A percentile compares a stretch with the other conserved stretches of the same genome.
phyloP scores from a whole-genome alignment of 805 yeast species.

The Yamadazyma sp. region DNA sequence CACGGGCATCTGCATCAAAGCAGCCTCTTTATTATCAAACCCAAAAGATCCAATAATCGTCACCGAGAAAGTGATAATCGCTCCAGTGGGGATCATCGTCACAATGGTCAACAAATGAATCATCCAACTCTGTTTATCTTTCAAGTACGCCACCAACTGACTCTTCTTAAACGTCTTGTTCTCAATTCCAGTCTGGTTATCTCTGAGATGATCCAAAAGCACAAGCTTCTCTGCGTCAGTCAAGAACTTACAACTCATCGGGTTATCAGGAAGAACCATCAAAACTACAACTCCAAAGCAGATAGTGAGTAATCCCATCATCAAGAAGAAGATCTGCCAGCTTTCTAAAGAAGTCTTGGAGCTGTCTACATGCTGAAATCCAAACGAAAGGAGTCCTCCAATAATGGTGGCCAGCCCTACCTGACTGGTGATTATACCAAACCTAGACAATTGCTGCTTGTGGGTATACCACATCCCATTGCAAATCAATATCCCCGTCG shows the following conservation, averaged over 20 bases:
- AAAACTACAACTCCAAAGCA: slow-evolving; percentile 47
- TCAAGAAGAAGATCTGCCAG: slow-evolving; percentile 63
- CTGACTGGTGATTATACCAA: slow-evolving; percentile 58
- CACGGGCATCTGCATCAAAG: slow-evolving; percentile 56
- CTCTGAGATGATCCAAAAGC: slow-evolving; percentile 45
- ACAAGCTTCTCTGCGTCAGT: slow-evolving; percentile 40
- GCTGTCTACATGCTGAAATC: slow-evolving; percentile 49
- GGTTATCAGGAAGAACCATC: slow-evolving; percentile 52
- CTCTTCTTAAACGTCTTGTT: slow-evolving; percentile 44
- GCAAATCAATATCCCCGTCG: slow-evolving; percentile 56
- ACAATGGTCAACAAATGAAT: slow-evolving; percentile 44
- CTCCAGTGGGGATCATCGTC: slow-evolving; percentile 51
- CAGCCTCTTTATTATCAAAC: slow-evolving; percentile 43
- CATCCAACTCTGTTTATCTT: slow-evolving; percentile 52
- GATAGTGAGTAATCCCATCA: slow-evolving; percentile 55
- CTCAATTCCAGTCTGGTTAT: slow-evolving; percentile 53
- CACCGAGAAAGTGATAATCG: slow-evolving; percentile 52
- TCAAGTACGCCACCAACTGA: slow-evolving; percentile 40
- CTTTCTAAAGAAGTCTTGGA: slow-evolving; percentile 37
- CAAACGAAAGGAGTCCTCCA: slow-evolving; percentile 45
- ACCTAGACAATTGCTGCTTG: slow-evolving; percentile 50
- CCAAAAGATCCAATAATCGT: slow-evolving; percentile 55
- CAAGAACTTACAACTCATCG: slow-evolving; percentile 35
- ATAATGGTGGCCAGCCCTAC: slow-evolving; percentile 59
- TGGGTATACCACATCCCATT: slow-evolving; percentile 64